Evolutionary conservation across 352 stramenopile genomes (phyloP), one percentile per base, ranked within the genome.

Genomic region (Globisporangium cystogenes): DNA sequence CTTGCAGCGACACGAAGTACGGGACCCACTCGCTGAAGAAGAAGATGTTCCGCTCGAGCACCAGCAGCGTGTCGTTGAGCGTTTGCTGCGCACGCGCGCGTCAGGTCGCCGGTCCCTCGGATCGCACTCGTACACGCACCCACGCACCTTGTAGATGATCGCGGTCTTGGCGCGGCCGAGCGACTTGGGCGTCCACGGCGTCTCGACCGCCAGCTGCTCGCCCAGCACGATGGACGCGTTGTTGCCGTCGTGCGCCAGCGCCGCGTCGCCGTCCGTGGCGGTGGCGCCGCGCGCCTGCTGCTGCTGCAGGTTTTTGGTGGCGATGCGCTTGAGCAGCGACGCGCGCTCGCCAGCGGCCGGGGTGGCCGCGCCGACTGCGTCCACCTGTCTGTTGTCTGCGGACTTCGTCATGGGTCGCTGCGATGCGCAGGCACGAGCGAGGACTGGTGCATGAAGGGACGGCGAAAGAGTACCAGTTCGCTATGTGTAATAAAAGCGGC

Each of bases 1-100:
- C 74, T 68, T 94, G 83, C 1, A 94, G 61, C 11, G 83, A 94
- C 4, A 92, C 79, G 61, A 94, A 94, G 59, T 89, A 89, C 7
- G 79, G 55, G 6, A 75, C 67, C 83, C 83, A 94, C 51, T 85
- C 81, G 44, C 53, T 70, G 59, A 91, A 90, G 58, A 91, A 92
- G 53, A 94, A 91, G 27, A 94, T 84, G 58, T 87, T 89, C 58
- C 75, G 78, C 60, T 92, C 79, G 36, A 88, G 53, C 33, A 94
- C 70, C 10, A 90, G 49, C 45, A 94, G 60, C 49, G 76, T 91
- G 59, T 94, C 83, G 53, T 94, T 94, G 27, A 94, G 64, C 10
- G 81, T 92, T 79, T 94, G 81, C 83, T 93, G 48, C n/a, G 26
- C 47, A 4, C 33, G 42, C 47, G 8, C 33, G 42, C 43, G 26